Evolutionary conservation across 2,329 filamentous ascomycete species (phyloP).

Genomic region (Westerdykella sp.): DNA sequence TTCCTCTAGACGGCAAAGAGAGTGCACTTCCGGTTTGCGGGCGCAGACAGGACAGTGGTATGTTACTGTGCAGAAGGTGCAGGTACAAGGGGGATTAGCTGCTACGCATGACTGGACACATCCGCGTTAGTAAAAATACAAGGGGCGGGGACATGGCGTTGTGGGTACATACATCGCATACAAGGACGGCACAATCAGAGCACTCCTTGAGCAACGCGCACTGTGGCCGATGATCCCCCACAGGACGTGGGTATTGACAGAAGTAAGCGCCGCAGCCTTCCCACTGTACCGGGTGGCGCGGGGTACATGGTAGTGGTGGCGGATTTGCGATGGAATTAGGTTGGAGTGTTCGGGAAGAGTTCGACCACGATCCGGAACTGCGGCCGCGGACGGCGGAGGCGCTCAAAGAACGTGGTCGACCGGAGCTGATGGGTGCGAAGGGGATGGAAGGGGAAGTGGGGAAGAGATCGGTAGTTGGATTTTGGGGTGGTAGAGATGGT

Average conservation of each 20-base stretch:
- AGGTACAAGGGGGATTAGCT: conserved; percentile 30
- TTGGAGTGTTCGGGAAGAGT: conserved; percentile 16
- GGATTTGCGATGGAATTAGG: conserved; percentile 26
- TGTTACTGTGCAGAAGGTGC: conserved; percentile 35
- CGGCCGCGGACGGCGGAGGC: conserved; percentile 33
- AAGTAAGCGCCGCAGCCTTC: conserved; percentile 40
- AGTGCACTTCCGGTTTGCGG: conserved; percentile 27
- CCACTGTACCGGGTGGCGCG: conserved; percentile 40
- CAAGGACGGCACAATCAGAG: conserved; percentile 35
- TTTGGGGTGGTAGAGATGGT: conserved; percentile 22
- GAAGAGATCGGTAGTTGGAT: conserved; percentile 21
- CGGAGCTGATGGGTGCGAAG: conserved; percentile 28
- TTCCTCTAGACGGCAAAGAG: conserved; percentile 33
- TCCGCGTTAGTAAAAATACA: conserved; percentile 8
- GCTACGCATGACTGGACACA: conserved; percentile 24
- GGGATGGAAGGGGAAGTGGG: conserved; percentile 17
- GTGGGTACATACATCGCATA: conserved; percentile 36
- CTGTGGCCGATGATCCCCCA: conserved; percentile 34
- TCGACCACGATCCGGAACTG: conserved; percentile 23
- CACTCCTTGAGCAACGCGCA: conserved; percentile 37
- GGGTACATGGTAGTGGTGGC: conserved; percentile 35
- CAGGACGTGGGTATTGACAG: conserved; percentile 34
- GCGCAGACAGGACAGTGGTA: conserved; percentile 37
- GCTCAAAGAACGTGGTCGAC: conserved; percentile 35
- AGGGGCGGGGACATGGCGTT: neutral